Conservation (phyloP, 192 early-diverging fungal species). For the Helicostylum pulchrum region DNA sequence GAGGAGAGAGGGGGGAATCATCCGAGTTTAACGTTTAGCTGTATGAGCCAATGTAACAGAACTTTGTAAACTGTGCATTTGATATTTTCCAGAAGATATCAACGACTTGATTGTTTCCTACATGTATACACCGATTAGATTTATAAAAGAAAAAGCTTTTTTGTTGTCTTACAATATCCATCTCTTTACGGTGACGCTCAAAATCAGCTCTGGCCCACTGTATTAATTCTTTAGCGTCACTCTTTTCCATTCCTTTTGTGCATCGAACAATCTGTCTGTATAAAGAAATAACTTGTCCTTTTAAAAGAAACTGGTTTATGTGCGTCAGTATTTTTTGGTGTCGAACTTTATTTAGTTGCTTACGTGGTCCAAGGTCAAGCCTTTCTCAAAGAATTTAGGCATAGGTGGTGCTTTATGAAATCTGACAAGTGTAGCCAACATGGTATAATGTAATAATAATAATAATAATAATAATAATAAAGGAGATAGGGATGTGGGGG, state of each 20-base stretch:
- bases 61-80: conserved; percentile 35
- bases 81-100: conserved; percentile 32
- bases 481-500: neutral
- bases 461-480: neutral
- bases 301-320: conserved; percentile 24
- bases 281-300: conserved; percentile 30
- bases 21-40: neutral
- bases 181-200: conserved; percentile 42
- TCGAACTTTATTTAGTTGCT: neutral
- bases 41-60: conserved; percentile 32
- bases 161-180: conserved; percentile 31
- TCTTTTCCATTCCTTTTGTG: conserved; percentile 36
- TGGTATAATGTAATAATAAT: neutral
- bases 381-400: conserved; percentile 29
- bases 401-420: conserved; percentile 21
- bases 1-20: too few species aligned
- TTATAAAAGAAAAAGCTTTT: neutral
- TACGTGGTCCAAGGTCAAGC: conserved; percentile 35
- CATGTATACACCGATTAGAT: neutral
- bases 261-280: conserved; percentile 34
- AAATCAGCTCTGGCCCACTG: conserved; percentile 48
- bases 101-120: conserved; percentile 35
- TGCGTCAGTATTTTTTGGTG: neutral
- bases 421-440: conserved; percentile 15
- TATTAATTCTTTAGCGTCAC: conserved; percentile 35